A percentile compares a stretch with the other conserved stretches of the same genome.
Conservation (phyloP, 192 early-diverging fungal genomes). For the Podila verticillata region DNA sequence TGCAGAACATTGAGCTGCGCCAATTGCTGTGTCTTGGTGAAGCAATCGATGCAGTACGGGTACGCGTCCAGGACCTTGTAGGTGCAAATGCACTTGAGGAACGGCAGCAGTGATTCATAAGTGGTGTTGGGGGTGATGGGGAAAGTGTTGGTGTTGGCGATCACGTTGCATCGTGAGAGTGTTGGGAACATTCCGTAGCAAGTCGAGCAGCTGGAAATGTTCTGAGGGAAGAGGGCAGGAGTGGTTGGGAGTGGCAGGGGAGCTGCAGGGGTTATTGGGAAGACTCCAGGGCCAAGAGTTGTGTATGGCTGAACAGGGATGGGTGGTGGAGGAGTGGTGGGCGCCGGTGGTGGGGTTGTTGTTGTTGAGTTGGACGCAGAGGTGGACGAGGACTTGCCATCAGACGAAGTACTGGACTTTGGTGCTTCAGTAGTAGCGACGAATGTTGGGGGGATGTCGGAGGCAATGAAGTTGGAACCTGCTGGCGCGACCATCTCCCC, state of each 20-base stretch:
- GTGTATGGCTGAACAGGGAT: conserved; percentile 26
- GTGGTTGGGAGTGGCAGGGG: conserved; percentile 31
- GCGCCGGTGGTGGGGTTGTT: conserved; percentile 1
- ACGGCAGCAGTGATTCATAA: conserved; percentile 20
- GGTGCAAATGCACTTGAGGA: conserved; percentile 38
- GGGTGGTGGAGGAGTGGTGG: conserved; percentile 13
- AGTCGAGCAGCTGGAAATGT: conserved; percentile 39
- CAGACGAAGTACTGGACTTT: background rate
- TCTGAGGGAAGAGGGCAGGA: conserved; percentile 37
- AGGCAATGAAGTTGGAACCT: background rate
- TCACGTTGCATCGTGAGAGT: conserved; percentile 36
- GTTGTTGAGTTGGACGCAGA: background rate
- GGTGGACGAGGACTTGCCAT: background rate
- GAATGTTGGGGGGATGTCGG: conserved; percentile 11
- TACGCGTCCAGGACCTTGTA: conserved; percentile 39
- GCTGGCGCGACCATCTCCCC: background rate
- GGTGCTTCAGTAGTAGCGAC: background rate
- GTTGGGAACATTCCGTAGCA: conserved; percentile 41
- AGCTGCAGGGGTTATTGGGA: background rate
- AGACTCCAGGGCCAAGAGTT: background rate
- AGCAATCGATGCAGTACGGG: conserved; percentile 44
- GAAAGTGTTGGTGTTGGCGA: conserved; percentile 32
- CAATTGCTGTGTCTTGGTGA: conserved; percentile 31
- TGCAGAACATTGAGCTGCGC: conserved; percentile 29
- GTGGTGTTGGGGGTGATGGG: conserved; percentile 33